Base-by-base conservation (phyloP, 306 rosid species). In the Lotus japonicus region DNA sequence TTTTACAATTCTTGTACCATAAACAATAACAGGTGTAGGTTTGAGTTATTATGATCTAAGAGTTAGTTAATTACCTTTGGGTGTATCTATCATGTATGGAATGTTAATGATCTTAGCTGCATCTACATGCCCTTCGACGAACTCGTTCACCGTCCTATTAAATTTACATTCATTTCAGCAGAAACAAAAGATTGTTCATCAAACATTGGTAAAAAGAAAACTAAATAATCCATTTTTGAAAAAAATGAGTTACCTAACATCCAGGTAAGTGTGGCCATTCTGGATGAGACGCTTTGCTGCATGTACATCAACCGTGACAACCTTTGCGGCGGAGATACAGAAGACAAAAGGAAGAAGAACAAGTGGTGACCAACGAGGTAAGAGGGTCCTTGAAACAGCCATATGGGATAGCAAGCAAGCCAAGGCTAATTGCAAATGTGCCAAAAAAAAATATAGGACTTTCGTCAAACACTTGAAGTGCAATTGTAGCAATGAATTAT, bases 71-170 rank as follows among this genome's bases (percentile, higher is more conserved):
- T 18, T 64, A 92, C 99, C 97, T 18, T 82, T 76, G 1, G 88
- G 84, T 44, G 88, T 82, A 67, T 79, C 74, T 76, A 88, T 58
- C 85, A 86, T 42, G 81, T 85, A 90, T 13, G 97, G 99, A 78
- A 90, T 74, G 70, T 94, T 94, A 46, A 85, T 11, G 70, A 90
- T 74, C 79, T 82, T 90, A 14, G 73, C 71, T 64, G 78, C 81
- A 70, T 68, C 90, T 8, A 83, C 89, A 28, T 88, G 84, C 67
- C 96, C 95, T 58, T 81, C 81, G 55, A 61, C 38, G 75, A 74
- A 94, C 81, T 94, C 97, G 73, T 84, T 87, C 72, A 62, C 89
- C 36, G 95, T 94, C 85, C 99, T 90, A 67, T 8, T 9, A 21
- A 21, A 8, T 51, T 38, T 1, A 11, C 16, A 16, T 7, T 19